phyloP scores from a whole-genome alignment of 208 protist species.

The Trypanosoma platydactyli region DNA sequence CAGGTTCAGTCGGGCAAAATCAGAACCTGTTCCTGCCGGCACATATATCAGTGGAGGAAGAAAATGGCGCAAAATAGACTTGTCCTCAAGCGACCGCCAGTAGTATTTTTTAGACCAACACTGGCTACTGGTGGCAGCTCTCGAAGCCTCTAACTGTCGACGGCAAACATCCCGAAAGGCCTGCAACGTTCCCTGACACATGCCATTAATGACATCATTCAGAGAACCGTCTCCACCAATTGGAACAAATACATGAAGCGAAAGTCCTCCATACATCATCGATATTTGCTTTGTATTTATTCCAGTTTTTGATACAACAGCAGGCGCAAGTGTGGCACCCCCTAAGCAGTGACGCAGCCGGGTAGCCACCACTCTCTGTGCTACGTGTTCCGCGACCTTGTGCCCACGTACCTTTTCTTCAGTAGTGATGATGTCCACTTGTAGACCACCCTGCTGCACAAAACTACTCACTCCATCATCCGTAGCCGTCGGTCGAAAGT shows the following conservation, averaged over 20 bases:
- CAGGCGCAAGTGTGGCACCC: not conserved
- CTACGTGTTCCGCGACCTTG: constrained; percentile 20
- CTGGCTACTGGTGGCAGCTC: not conserved
- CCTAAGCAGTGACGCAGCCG: constrained; percentile 5
- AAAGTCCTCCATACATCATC: not conserved
- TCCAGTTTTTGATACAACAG: not conserved
- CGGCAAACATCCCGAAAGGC: constrained; percentile 19
- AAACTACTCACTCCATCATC: not conserved
- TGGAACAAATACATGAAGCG: constrained; percentile 46
- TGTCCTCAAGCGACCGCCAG: constrained; percentile 43
- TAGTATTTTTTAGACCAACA: constrained; percentile 27
- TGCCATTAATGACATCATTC: constrained; percentile 75
- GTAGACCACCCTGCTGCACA: not conserved
- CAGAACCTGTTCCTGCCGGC: constrained; percentile 62
- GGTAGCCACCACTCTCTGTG: constrained; percentile 1
- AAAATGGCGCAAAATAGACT: constrained; percentile 52
- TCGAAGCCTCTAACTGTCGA: not conserved
- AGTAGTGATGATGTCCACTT: constrained; percentile 26
- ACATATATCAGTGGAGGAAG: constrained; percentile 69
- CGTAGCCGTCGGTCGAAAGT: not conserved
- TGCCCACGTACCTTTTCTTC: constrained; percentile 15
- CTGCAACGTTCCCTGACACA: constrained; percentile 55
- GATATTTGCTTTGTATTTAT: not conserved
- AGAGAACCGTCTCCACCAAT: constrained; percentile 83
- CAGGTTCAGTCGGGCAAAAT: constrained; percentile 73